Conservation (phyloP, 1,139 yeast genomes). For the Cylindricascospora bacillispora region DNA sequence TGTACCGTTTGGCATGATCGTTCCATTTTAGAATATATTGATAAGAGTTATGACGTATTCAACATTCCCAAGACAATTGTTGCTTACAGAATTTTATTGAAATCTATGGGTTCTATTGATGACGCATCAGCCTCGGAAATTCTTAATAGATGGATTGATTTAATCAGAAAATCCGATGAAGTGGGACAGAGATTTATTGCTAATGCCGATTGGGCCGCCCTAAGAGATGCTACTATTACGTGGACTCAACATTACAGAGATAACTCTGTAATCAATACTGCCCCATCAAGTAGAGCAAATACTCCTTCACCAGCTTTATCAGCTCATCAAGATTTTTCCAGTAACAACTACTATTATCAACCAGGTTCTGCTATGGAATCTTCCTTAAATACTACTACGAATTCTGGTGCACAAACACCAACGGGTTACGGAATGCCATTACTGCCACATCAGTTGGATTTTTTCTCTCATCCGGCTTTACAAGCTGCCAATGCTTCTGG, state of each 20-base stretch:
- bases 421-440: too few species aligned
- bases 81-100: conserved; percentile 62
- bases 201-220: conserved; percentile 79
- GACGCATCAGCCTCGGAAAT: conserved; percentile 45
- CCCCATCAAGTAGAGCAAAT: conserved; percentile 6
- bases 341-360: not conserved
- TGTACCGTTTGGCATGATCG: conserved; percentile 59
- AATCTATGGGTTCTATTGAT: conserved; percentile 53
- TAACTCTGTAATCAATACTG: conserved; percentile 4
- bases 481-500: conserved; percentile 29
- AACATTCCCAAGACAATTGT: conserved; percentile 53
- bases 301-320: conserved; percentile 8
- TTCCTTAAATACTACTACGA: conserved; percentile 4
- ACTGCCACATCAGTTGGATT: conserved; percentile 15
- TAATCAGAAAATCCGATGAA: conserved; percentile 40
- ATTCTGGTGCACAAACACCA: conserved; percentile 3
- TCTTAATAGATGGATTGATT: conserved; percentile 47
- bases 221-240: conserved; percentile 63
- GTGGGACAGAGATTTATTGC: conserved; percentile 52
- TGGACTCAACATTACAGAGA: conserved; percentile 22
- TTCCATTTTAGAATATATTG: conserved; percentile 49
- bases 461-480: conserved; percentile 25
- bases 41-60: conserved; percentile 48
- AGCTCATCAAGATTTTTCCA: conserved; percentile 3
- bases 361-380: conserved; percentile 1